Base-by-base conservation (phyloP, 2,329 filamentous ascomycete species). In the Penicillium psychrosexuale region DNA sequence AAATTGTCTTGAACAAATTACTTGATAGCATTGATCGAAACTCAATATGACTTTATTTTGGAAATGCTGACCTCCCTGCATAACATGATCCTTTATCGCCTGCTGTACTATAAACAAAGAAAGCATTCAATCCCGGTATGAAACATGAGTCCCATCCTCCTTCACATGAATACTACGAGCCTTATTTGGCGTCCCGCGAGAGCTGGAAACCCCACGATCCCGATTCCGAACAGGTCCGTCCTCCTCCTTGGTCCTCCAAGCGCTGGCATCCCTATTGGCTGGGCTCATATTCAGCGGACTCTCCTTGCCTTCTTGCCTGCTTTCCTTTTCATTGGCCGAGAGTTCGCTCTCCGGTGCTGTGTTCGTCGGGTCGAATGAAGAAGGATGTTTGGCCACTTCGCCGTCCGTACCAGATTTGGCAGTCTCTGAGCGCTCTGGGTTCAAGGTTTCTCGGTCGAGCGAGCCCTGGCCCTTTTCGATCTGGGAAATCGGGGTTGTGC, bases 301-400 rank as follows among this genome's bases (percentile, higher is more conserved):
- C 33, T 70, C 71, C 24, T 73, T 69, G 3, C 71, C 76, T 30
- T 75, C 66, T 7, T 69, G 73, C 6, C 73, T 60, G 57, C 68
- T 62, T 76, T 81, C 72, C 34, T 63, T 52, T 43, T 65, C 64
- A 1, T 70, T 66, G 5, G 66, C 68, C 17, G 65, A 56, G 9
- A 70, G 56, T 36, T 84, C 82, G 22, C 73, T 66, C 67, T 91
- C 86, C 0, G 90, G 90, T 19, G 79, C 75, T 27, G 88, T 92
- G 69, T 83, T 83, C 52, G 78, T 73, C 0, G 85, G 84, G 68
- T 90, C 81, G 72, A 89, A 95, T 1, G 91, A 87, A 0, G 85
- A 81, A 39, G 85, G 78, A 53, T 82, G 76, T 30, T 80, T 76
- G 0, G 81, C 78, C 0, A 85, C 80, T 12, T 82, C 79, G 43